Base-by-base conservation (phyloP, 2,329 filamentous ascomycete genomes). In the Tolypocladium sp. region DNA sequence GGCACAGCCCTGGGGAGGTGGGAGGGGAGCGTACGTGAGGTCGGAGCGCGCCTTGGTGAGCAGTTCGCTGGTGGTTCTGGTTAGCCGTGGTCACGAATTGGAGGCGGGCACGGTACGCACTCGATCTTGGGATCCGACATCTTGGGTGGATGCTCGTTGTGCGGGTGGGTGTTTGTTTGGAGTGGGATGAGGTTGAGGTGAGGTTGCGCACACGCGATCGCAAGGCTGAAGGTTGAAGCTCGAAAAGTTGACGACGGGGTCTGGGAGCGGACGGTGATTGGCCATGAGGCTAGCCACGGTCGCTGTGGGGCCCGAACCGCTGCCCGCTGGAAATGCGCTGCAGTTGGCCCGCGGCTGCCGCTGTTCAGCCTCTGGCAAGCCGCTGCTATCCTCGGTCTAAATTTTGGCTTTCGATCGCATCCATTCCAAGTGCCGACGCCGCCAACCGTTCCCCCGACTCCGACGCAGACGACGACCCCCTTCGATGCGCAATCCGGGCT, bases 11-110 rank as follows among this genome's bases (percentile, higher is more conserved):
- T 55, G 59, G 59, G 55, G 60, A 55, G 59, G 57, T 33, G 56
- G 35, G 40, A 55, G 56, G 46, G 59, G 51, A 44, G 22, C 88
- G 68, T 86, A 95, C 91, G 92, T 96, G 77, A 96, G 88, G 73
- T 97, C 92, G 70, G 82, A 86, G 76, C 91, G 90, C 65, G 91
- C 87, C 83, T 96, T 96, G 74, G 84, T 87, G 65, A 95, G 85
- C 70, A 96, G 86, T 76, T 96, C 92, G 77, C 91, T 95, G 73
- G 61, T 61, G 20, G 56, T 37, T 20, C n/a, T 6, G 49, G 49
- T 53, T 37, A 53, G 49, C 30, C 33, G 4, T 7, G 6, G 30
- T 22, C 30, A 15, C 1, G 1, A 1, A 13, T 13, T 4, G 12
- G 30, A 3, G 20, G 30, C 49, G 30, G 30, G 7, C 10, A 22